A percentile compares a stretch with the other conserved stretches of the same genome.
These are phyloP conservation scores for Dothiorella sarmentorum DNA, from an alignment of 2,329 filamentous ascomycete species.

Conservation along the genomic window DNA sequence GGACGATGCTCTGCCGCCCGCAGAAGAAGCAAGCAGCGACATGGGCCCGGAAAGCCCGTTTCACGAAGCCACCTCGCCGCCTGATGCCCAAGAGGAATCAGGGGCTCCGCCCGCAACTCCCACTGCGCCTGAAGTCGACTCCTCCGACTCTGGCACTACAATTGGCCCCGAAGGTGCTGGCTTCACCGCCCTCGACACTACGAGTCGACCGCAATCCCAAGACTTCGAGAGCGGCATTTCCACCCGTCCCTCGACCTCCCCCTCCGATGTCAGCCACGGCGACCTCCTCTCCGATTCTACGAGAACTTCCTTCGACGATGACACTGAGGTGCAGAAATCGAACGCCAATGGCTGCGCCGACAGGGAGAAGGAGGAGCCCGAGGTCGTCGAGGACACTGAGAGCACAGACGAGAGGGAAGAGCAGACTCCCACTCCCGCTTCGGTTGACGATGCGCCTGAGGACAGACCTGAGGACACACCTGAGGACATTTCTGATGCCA, in stretches of 20 bases:
- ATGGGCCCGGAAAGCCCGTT: neutral
- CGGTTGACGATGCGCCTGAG: neutral
- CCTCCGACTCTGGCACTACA: conserved; percentile 33
- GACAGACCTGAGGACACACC: neutral
- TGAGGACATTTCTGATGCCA: neutral
- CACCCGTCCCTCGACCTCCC: conserved; percentile 34
- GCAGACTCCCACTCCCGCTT: neutral
- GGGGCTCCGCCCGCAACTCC: conserved; percentile 1
- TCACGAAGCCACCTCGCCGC: neutral
- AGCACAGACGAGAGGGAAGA: neutral
- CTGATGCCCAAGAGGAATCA: neutral
- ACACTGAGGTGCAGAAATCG: conserved; percentile 14
- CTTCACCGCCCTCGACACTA: neutral
- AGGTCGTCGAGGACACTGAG: neutral
- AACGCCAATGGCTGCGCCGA: neutral
- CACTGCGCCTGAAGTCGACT: conserved; percentile 21
- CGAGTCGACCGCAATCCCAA: neutral
- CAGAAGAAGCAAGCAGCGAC: neutral
- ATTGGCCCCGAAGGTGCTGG: conserved; percentile 25
- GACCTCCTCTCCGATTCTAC: conserved; percentile 32
- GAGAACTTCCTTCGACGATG: conserved; percentile 38
- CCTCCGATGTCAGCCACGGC: conserved; percentile 34
- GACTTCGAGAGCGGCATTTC: conserved; percentile 25
- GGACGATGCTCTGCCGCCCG: neutral
- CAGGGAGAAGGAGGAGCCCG: neutral